phyloP scores from a whole-genome alignment of 345 rosid genomes.

The Syzygium aromaticum region DNA sequence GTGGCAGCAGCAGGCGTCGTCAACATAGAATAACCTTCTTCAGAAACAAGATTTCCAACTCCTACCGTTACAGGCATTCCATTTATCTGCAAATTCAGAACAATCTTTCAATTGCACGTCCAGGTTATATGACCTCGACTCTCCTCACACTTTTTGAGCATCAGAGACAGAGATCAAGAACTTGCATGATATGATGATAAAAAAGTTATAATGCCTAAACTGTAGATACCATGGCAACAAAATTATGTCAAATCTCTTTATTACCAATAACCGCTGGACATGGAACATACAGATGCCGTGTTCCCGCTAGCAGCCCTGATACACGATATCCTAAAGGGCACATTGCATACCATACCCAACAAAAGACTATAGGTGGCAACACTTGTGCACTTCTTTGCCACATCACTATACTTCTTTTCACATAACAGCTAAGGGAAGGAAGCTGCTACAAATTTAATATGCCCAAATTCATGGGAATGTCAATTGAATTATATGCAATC shows the following conservation, averaged over 20 bases:
- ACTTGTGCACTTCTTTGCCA: not conserved
- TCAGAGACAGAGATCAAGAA: not conserved
- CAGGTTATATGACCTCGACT: not conserved
- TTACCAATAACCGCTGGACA: not conserved
- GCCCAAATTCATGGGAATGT: not conserved
- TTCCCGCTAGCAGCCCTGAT: not conserved
- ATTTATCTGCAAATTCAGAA: conserved; percentile 36
- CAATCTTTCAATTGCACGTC: not conserved
- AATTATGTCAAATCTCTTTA: not conserved
- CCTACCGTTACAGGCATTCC: conserved; percentile 79
- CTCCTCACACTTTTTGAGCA: not conserved
- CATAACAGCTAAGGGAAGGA: not conserved
- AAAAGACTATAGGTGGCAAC: not conserved
- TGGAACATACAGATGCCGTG: not conserved
- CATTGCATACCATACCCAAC: not conserved
- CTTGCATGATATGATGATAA: not conserved
- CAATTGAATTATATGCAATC: not conserved
- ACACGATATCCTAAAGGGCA: not conserved
- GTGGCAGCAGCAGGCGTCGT: conserved; percentile 65
- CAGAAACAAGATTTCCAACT: conserved; percentile 60
- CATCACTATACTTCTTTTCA: not conserved
- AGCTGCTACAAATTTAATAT: not conserved
- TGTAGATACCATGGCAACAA: not conserved
- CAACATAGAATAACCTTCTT: conserved; percentile 71
- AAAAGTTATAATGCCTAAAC: not conserved